Percentiles rank a stretch among this genome's conserved stretches.
Conservation (phyloP, 1,284 basidiomycete genomes). For the Laetiporus sulphureus region DNA sequence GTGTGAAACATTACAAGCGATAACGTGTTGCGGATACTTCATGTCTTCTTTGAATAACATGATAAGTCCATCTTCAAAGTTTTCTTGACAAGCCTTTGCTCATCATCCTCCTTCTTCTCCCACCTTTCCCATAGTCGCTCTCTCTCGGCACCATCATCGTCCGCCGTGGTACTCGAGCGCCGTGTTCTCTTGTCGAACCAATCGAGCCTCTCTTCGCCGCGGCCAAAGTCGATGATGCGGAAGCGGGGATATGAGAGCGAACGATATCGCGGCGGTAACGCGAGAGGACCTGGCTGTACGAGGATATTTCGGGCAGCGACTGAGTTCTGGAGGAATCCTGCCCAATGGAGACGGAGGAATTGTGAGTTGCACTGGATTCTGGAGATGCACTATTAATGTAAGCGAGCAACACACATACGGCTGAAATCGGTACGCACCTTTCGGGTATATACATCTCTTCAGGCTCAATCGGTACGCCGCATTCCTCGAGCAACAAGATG, state of each 20-base stretch:
- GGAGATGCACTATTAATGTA: too few species aligned
- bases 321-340: constrained; percentile 36
- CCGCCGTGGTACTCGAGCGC: too few species aligned
- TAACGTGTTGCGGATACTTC: too few species aligned
- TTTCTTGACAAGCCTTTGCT: too few species aligned
- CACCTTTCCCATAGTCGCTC: too few species aligned
- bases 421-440: too few species aligned
- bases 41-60: too few species aligned
- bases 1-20: too few species aligned
- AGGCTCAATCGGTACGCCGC: constrained; percentile 30
- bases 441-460: constrained; percentile 26
- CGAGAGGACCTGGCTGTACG: constrained; percentile 36
- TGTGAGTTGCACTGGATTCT: constrained; percentile 33
- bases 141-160: too few species aligned
- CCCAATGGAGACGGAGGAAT: constrained; percentile 33
- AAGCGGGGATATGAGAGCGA: constrained; percentile 29
- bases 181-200: not conserved
- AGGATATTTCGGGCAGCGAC: constrained; percentile 38
- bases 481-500: constrained; percentile 43
- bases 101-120: too few species aligned
- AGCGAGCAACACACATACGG: too few species aligned
- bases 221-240: constrained; percentile 46
- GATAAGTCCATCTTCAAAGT: too few species aligned
- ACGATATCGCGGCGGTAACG: constrained; percentile 18
- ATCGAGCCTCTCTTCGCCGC: constrained; percentile 8